Base-by-base conservation (phyloP, 495 filamentous ascomycete genomes). In the Apodospora peruviana region DNA sequence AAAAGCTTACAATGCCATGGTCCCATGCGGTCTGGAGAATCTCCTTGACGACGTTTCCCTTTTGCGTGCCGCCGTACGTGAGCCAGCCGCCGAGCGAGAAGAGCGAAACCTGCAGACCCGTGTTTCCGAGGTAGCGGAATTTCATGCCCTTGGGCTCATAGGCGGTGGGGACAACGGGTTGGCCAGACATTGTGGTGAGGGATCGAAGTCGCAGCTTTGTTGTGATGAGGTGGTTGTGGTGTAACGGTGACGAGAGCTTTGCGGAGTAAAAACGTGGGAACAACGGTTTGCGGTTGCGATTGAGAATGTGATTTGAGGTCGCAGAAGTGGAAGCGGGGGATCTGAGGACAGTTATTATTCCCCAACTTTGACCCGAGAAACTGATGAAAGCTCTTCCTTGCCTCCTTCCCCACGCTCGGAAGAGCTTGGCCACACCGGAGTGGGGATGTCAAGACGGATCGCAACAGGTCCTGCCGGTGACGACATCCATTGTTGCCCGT, bases 21-120 rank as follows among this genome's bases (percentile, higher is more conserved):
- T 75, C 70, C 75, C 76, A 79, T 18, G 76, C 76, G 7, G 76
- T 61, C 53, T 70, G 46, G 18, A 71, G 60, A 23, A 62, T 58
- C 54, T 69, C 59, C 60, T 72, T 71, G 19, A 71, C 69, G 18
- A 72, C 62, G 25, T 60, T 51, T 41, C 69, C 69, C 56, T 72
- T 71, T 49, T 71, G 67, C 5, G 67, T 69, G 36, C 62, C 62
- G 46, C 67, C 69, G 53, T 67, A 67, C 8, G 69, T 72, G 51
- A 72, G 57, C 80, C 80, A 84, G 49, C 81, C 81, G 42, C 83
- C 84, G 20, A 86, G 70, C 14, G 80, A 81, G 48, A 87, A 78
- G 25, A 81, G 69, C 0, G 83, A 86, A 36, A 87, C 83, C 60
- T 87, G 83, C 21, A 87, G 67, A 9, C 83, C 84, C 4, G 82